Evolutionary conservation across 345 rosid genomes (phyloP).

Genomic region (Trapa bicornis): DNA sequence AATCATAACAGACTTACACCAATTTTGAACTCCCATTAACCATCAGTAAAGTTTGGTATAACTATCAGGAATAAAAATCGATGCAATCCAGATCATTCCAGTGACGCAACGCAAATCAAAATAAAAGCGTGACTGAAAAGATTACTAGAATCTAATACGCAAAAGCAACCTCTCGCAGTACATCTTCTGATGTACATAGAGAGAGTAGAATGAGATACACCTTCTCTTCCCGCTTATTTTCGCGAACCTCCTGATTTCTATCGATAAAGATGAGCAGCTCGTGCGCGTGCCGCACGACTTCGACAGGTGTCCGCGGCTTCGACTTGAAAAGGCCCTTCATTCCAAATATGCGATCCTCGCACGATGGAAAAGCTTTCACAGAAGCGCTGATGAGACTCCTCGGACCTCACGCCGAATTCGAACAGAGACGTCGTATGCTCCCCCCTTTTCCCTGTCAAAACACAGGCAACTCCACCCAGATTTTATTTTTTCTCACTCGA

Average conservation of each 20-base stretch:
- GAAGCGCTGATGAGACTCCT: conserved; percentile 6
- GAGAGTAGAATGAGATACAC: conserved; percentile 14
- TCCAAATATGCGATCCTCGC: conserved; percentile 10
- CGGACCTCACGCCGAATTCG: conserved; percentile 2
- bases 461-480: background rate
- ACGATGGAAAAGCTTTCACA: background rate
- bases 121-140: background rate
- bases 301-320: conserved; percentile 79
- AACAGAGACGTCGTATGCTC: background rate
- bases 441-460: background rate
- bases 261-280: conserved; percentile 61
- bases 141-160: background rate
- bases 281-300: conserved; percentile 75
- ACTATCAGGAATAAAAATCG: background rate
- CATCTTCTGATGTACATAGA: background rate
- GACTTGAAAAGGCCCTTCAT: conserved; percentile 86
- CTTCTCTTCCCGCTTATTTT: conserved; percentile 63
- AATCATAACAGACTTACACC: background rate
- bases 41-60: background rate
- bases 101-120: background rate
- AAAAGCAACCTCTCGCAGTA: no score
- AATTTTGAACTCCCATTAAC: background rate
- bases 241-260: conserved; percentile 27
- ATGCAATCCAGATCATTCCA: background rate
- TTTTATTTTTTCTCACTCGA: background rate